Evolutionary conservation across 306 rosid genomes (phyloP).

Genomic region (Lagenaria siceraria): DNA sequence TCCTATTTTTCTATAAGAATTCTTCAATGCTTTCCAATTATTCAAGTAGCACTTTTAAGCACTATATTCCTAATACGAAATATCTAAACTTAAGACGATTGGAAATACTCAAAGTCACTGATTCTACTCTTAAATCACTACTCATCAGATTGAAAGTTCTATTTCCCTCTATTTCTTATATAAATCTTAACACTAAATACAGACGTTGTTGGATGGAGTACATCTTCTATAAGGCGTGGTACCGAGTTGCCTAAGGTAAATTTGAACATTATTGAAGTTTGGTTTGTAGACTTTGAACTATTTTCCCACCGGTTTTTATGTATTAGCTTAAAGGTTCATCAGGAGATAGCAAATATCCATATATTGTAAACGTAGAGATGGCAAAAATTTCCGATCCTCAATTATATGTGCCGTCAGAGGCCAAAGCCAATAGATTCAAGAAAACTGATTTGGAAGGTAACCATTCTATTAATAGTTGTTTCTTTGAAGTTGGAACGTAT

Average conservation of each 20-base stretch:
- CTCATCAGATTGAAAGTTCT: not conserved
- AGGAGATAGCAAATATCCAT: slow-evolving; percentile 42
- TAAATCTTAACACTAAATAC: slow-evolving; percentile 36
- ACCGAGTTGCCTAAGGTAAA: slow-evolving; percentile 77
- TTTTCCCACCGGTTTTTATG: slow-evolving; percentile 10
- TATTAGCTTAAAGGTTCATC: slow-evolving; percentile 36
- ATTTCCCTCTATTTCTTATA: not conserved
- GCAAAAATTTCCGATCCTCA: slow-evolving; percentile 15
- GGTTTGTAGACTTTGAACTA: slow-evolving; percentile 5
- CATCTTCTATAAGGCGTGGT: slow-evolving; percentile 67
- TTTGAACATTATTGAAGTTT: slow-evolving; percentile 7
- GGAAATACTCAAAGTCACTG: not conserved
- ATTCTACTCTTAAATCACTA: not conserved
- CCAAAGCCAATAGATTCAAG: slow-evolving; percentile 18
- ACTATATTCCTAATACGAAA: too few species aligned
- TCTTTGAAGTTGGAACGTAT: not conserved
- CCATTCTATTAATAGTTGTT: not conserved
- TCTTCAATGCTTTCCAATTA: not conserved
- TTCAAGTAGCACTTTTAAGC: too few species aligned
- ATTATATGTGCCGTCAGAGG: slow-evolving; percentile 22
- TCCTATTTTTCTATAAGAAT: slow-evolving; percentile 7
- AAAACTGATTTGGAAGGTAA: slow-evolving; percentile 53
- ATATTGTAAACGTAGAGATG: slow-evolving; percentile 47
- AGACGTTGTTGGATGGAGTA: slow-evolving; percentile 95
- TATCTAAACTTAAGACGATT: not conserved